phyloP scores from a whole-genome alignment of 2,329 filamentous ascomycete species.

The Ophidiomyces ophidiicola region DNA sequence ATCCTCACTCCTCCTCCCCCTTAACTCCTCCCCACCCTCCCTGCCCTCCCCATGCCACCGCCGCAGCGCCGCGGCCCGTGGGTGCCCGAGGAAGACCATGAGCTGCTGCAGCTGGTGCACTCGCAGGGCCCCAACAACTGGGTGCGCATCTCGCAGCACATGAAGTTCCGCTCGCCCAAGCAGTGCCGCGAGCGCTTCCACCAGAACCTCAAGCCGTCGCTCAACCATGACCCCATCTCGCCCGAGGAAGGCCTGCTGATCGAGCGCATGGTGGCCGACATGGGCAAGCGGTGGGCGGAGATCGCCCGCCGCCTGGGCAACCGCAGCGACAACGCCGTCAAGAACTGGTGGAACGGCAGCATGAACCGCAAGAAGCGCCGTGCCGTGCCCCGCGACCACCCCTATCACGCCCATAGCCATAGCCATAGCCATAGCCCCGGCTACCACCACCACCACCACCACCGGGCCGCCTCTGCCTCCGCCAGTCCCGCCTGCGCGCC shows the following conservation, averaged over 20 bases:
- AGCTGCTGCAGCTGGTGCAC: slow-evolving; percentile 57
- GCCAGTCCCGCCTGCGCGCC: too few species aligned
- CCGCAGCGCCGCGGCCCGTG: slow-evolving; percentile 66
- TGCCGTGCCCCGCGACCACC: slow-evolving; percentile 30
- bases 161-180: slow-evolving; percentile 72
- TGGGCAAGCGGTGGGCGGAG: slow-evolving; percentile 86
- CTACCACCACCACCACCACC: neutral
- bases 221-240: slow-evolving; percentile 64
- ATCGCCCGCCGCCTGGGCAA: slow-evolving; percentile 72
- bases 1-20: neutral
- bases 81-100: slow-evolving; percentile 63
- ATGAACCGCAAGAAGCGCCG: slow-evolving; percentile 63
- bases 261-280: slow-evolving; percentile 60
- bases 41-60: slow-evolving; percentile 28
- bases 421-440: neutral
- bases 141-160: slow-evolving; percentile 68
- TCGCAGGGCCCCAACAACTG: slow-evolving; percentile 71
- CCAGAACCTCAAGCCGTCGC: slow-evolving; percentile 71
- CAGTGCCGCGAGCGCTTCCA: slow-evolving; percentile 91
- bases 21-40: slow-evolving; percentile 1
- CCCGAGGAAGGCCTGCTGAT: slow-evolving; percentile 60
- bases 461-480: slow-evolving; percentile 14
- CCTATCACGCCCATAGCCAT: neutral
- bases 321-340: slow-evolving; percentile 87
- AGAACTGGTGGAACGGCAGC: slow-evolving; percentile 96